These are phyloP conservation scores for Arabidopsis thaliana DNA, from an alignment of 345 rosid genomes.

Conservation along the genomic window DNA sequence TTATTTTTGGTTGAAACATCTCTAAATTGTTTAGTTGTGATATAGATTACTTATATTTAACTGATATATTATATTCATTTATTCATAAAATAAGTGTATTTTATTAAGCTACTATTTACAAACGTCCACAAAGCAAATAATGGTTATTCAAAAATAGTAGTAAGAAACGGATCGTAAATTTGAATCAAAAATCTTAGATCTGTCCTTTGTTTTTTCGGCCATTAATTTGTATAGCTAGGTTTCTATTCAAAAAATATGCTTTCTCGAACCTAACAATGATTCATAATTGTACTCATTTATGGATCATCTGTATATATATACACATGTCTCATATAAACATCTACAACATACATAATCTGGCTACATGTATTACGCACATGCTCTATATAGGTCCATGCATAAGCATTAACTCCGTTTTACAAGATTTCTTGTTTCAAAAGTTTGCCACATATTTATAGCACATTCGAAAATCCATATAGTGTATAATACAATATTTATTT, in stretches of 20 bases:
- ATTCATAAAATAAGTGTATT: neutral
- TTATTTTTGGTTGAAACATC: too few species aligned
- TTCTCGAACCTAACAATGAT: conserved; percentile 28
- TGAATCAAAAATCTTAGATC: conserved; percentile 14
- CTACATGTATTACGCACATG: conserved; percentile 6
- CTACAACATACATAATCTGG: conserved; percentile 1
- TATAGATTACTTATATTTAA: neutral
- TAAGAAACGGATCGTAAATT: conserved; percentile 2
- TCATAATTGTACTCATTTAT: conserved; percentile 22
- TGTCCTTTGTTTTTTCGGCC: neutral
- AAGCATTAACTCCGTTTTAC: conserved; percentile 22
- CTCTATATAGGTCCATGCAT: neutral
- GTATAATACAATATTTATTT: neutral
- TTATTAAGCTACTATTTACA: neutral
- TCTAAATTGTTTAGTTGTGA: too few species aligned
- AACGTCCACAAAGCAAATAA: neutral
- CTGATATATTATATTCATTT: neutral
- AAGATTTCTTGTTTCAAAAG: neutral
- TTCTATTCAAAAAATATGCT: conserved; percentile 2
- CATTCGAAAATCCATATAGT: neutral
- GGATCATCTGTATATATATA: conserved; percentile 19
- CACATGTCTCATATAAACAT: neutral
- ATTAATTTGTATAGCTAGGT: conserved; percentile 2
- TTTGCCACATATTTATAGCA: neutral
- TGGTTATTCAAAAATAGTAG: neutral